A percentile compares a stretch with the other conserved stretches of the same genome.
Evolutionary conservation across 202 grass and related monocot genomes (phyloP).

Genomic region (Zoysia matrella): DNA sequence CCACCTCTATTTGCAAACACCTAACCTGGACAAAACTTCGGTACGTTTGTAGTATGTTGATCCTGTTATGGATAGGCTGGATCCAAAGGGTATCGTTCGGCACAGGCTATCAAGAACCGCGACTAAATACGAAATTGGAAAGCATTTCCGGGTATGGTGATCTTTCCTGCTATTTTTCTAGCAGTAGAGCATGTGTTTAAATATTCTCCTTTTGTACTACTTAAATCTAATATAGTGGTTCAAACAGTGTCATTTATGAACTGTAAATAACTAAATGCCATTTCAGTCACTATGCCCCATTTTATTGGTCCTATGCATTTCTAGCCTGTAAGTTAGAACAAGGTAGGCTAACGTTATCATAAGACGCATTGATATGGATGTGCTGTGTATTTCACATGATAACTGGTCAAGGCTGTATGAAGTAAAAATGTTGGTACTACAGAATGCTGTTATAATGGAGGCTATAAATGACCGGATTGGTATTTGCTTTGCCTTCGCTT

Average conservation of each 20-base stretch:
- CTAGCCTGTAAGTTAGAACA: slow-evolving; percentile 8
- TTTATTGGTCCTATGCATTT: slow-evolving; percentile 17
- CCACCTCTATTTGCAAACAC: slow-evolving; percentile 34
- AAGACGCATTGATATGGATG: slow-evolving; percentile 11
- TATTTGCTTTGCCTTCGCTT: too few relatives aligned
- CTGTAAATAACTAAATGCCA: neutral
- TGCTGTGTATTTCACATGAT: slow-evolving; percentile 9
- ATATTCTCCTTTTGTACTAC: slow-evolving; percentile 11
- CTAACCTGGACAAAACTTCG: slow-evolving; percentile 44
- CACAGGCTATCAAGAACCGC: slow-evolving; percentile 90
- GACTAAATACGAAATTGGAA: slow-evolving; percentile 92
- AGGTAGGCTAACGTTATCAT: neutral
- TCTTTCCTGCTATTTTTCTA: slow-evolving; percentile 37
- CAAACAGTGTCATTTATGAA: neutral
- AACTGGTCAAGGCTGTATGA: neutral
- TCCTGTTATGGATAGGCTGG: slow-evolving; percentile 95
- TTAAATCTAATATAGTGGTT: slow-evolving; percentile 13
- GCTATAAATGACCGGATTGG: too few relatives aligned
- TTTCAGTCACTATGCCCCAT: slow-evolving; percentile 3
- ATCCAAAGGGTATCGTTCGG: slow-evolving; percentile 82
- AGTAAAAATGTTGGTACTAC: neutral
- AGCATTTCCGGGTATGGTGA: slow-evolving; percentile 82
- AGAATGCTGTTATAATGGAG: neutral
- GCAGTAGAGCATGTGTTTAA: slow-evolving; percentile 11
- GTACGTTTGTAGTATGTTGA: slow-evolving; percentile 83